These are phyloP conservation scores for Sutorius eximius DNA, from an alignment of 1,284 basidiomycete species.

Conservation along the genomic window DNA sequence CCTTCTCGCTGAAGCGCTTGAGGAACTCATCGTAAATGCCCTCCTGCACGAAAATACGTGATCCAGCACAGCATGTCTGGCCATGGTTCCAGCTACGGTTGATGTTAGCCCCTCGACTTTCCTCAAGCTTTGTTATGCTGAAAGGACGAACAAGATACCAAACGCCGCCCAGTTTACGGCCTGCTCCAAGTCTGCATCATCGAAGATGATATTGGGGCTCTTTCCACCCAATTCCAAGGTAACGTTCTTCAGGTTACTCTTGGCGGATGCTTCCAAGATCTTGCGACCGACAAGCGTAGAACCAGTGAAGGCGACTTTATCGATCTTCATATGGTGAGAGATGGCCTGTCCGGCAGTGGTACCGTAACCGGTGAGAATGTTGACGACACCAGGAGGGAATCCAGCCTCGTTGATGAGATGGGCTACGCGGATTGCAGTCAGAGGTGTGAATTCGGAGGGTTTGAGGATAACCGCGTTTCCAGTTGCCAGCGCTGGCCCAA, in stretches of 20 bases:
- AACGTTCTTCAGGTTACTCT: conserved; percentile 85
- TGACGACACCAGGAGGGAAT: conserved; percentile 72
- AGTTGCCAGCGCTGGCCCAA: conserved; percentile 82
- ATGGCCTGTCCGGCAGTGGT: conserved; percentile 66
- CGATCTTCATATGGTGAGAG: conserved; percentile 62
- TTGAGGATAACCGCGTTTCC: conserved; percentile 86
- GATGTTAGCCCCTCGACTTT: conserved; percentile 23
- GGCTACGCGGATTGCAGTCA: conserved; percentile 68
- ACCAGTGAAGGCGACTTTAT: conserved; percentile 77
- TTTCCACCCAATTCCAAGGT: conserved; percentile 95
- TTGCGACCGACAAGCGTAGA: conserved; percentile 80
- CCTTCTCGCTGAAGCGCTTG: conserved; percentile 57
- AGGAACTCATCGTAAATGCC: conserved; percentile 82
- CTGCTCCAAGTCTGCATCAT: conserved; percentile 75
- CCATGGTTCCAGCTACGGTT: conserved; percentile 71
- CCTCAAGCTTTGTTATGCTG: not conserved
- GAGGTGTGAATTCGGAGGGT: conserved; percentile 88
- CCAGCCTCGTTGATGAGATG: conserved; percentile 54
- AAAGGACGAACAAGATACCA: conserved; percentile 63
- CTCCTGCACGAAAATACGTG: conserved; percentile 83
- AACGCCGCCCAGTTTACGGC: conserved; percentile 81
- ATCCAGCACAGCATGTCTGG: conserved; percentile 84
- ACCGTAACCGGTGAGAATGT: conserved; percentile 69
- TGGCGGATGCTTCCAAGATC: conserved; percentile 81
- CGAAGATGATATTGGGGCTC: conserved; percentile 76